Evolutionary conservation across 2,329 filamentous ascomycete species (phyloP).

Genomic region (Phialophora tarda): DNA sequence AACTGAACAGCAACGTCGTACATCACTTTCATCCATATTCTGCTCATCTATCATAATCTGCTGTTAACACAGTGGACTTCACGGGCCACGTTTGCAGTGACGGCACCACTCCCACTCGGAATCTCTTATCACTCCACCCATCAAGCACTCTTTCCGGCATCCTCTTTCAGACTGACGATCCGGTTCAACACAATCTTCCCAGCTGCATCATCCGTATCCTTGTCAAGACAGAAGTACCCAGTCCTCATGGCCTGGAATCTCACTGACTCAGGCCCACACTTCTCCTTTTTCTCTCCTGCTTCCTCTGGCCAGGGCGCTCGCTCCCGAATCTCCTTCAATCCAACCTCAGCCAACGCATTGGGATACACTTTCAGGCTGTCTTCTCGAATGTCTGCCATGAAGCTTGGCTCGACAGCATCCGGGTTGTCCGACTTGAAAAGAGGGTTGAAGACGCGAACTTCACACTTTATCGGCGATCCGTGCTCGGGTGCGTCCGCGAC

Average conservation of each 20-base stretch:
- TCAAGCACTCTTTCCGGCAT: conserved; percentile 65
- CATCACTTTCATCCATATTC: neutral
- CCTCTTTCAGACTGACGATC: conserved; percentile 91
- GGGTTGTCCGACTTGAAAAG: conserved; percentile 90
- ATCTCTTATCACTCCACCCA: neutral
- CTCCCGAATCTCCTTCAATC: conserved; percentile 75
- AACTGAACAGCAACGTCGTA: neutral
- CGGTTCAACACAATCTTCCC: conserved; percentile 87
- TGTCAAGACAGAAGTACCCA: conserved; percentile 84
- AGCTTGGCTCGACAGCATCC: conserved; percentile 75
- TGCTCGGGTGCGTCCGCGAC: conserved; percentile 72
- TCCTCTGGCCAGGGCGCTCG: conserved; percentile 82
- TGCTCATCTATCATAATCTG: conserved; percentile 1
- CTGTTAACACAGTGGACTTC: neutral
- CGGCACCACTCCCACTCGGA: neutral
- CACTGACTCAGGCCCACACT: conserved; percentile 70
- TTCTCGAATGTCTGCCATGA: conserved; percentile 82
- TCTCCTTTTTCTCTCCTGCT: conserved; percentile 69
- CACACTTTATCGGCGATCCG: conserved; percentile 65
- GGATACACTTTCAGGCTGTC: conserved; percentile 80
- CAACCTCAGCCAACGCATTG: conserved; percentile 79
- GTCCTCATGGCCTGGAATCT: conserved; percentile 91
- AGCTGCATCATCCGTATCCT: conserved; percentile 67
- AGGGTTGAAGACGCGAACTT: conserved; percentile 78
- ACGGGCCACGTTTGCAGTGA: neutral